Conservation (phyloP, 2,329 filamentous ascomycete species). For the Neonectria sp. region DNA sequence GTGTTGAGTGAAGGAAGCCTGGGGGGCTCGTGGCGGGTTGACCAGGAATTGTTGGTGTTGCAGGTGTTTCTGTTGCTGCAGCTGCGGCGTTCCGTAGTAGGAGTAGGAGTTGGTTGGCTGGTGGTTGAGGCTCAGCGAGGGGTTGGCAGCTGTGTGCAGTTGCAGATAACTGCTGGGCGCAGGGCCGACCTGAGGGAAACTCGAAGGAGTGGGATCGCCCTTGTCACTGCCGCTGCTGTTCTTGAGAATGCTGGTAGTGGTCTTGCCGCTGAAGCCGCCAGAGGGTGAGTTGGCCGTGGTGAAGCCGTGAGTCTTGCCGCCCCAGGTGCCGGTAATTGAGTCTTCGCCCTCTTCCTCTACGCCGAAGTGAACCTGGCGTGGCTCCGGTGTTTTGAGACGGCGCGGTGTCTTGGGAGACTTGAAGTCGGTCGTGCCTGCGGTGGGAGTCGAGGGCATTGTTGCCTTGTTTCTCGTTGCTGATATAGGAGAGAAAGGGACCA, state of each 20-base stretch:
- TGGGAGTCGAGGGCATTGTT: constrained; percentile 46
- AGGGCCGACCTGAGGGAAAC: constrained; percentile 50
- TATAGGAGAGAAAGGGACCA: neutral
- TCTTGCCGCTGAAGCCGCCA: constrained; percentile 41
- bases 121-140: constrained; percentile 51
- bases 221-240: constrained; percentile 24
- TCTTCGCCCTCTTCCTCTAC: constrained; percentile 8
- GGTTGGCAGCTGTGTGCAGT: constrained; percentile 55
- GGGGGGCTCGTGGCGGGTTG: constrained; percentile 4
- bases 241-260: constrained; percentile 19
- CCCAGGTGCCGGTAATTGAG: constrained; percentile 6
- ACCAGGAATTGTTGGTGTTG: constrained; percentile 18
- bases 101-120: constrained; percentile 42
- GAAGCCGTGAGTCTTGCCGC: constrained; percentile 28
- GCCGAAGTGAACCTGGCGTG: constrained; percentile 54
- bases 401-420: constrained; percentile 51
- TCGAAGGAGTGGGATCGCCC: constrained; percentile 33
- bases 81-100: constrained; percentile 37
- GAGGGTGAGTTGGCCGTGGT: constrained; percentile 44
- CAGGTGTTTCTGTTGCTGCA: constrained; percentile 20
- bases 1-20: constrained; percentile 19
- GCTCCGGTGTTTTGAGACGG: constrained; percentile 46
- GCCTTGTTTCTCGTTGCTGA: neutral
- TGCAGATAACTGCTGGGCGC: constrained; percentile 44
- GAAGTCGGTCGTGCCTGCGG: constrained; percentile 42